These are phyloP conservation scores for Aspergillus ellipticus DNA, from an alignment of 495 filamentous ascomycete genomes.

Conservation along the genomic window DNA sequence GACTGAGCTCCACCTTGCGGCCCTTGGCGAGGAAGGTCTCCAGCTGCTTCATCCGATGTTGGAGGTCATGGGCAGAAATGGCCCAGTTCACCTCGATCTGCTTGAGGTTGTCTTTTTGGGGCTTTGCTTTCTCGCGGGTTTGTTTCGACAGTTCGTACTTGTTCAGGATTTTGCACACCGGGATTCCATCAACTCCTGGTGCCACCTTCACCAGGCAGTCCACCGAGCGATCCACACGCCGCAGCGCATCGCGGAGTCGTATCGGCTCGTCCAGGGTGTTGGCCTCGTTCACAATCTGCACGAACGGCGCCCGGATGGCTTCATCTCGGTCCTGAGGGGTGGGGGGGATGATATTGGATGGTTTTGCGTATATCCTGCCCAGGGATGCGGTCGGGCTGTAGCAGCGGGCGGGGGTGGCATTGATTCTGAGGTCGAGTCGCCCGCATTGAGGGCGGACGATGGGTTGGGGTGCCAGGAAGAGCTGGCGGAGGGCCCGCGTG, in stretches of 20 bases:
- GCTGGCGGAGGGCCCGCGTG: slow-evolving; percentile 35
- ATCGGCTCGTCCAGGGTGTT: slow-evolving; percentile 45
- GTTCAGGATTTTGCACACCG: slow-evolving; percentile 67
- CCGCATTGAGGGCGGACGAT: slow-evolving; percentile 15
- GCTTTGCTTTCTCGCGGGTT: slow-evolving; percentile 41
- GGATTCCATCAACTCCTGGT: slow-evolving; percentile 25
- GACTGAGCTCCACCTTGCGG: slow-evolving; percentile 55
- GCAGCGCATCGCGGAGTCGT: slow-evolving; percentile 41
- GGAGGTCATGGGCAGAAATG: slow-evolving; percentile 64
- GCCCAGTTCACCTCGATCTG: slow-evolving; percentile 84
- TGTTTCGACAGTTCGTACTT: slow-evolving; percentile 39
- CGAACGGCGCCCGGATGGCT: slow-evolving; percentile 48
- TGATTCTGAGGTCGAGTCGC: slow-evolving; percentile 8
- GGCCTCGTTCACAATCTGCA: slow-evolving; percentile 53
- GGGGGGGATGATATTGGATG: neutral
- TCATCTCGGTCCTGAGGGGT: slow-evolving; percentile 40
- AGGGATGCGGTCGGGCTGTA: slow-evolving; percentile 9
- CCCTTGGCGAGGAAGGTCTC: slow-evolving; percentile 61
- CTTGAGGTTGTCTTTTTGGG: slow-evolving; percentile 46
- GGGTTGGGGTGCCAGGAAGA: slow-evolving; percentile 28
- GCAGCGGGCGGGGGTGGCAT: slow-evolving; percentile 14
- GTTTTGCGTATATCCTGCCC: slow-evolving; percentile 3
- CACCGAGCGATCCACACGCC: slow-evolving; percentile 41
- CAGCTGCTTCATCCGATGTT: slow-evolving; percentile 57
- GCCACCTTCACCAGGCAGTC: slow-evolving; percentile 59